A percentile compares a stretch with the other conserved stretches of the same genome.
Conservation (phyloP, 495 filamentous ascomycete species). For the Penicillium subrubescens region DNA sequence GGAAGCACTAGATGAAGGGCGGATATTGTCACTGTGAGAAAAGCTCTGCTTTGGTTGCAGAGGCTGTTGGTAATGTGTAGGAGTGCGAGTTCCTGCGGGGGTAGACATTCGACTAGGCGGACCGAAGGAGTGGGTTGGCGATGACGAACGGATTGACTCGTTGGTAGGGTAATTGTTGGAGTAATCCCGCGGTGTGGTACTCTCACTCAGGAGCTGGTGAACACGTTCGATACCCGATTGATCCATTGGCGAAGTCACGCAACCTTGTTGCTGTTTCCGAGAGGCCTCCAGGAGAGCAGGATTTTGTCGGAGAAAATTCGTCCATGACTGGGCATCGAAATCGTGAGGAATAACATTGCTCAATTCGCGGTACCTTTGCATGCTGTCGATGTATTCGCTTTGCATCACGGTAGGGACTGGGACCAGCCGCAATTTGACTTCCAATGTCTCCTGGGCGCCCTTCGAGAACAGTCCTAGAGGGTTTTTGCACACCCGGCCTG, state of each 20-base stretch:
- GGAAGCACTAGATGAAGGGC: conserved; percentile 53
- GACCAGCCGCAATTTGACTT: conserved; percentile 88
- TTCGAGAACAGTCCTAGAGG: conserved; percentile 79
- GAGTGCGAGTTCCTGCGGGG: conserved; percentile 32
- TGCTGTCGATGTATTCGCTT: conserved; percentile 65
- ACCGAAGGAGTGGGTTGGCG: conserved; percentile 40
- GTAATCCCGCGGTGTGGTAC: conserved; percentile 48
- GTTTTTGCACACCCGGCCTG: conserved; percentile 86
- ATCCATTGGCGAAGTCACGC: conserved; percentile 46
- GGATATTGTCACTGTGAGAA: conserved; percentile 37
- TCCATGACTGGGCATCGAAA: conserved; percentile 72
- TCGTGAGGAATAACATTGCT: conserved; percentile 62
- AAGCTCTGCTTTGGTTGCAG: conserved; percentile 28
- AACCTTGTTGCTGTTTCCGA: conserved; percentile 34
- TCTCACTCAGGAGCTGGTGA: conserved; percentile 51
- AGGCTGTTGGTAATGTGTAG: conserved; percentile 31
- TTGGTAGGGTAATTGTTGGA: conserved; percentile 30
- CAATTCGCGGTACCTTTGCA: conserved; percentile 61
- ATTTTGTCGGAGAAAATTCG: conserved; percentile 62
- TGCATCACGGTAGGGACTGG: conserved; percentile 77
- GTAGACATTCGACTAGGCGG: conserved; percentile 42
- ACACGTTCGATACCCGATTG: conserved; percentile 57
- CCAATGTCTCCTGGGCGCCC: conserved; percentile 83
- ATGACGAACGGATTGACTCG: conserved; percentile 37
- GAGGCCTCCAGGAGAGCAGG: conserved; percentile 46